Base-by-base conservation (phyloP, 331 rosid genomes). In the Cydonia oblonga region DNA sequence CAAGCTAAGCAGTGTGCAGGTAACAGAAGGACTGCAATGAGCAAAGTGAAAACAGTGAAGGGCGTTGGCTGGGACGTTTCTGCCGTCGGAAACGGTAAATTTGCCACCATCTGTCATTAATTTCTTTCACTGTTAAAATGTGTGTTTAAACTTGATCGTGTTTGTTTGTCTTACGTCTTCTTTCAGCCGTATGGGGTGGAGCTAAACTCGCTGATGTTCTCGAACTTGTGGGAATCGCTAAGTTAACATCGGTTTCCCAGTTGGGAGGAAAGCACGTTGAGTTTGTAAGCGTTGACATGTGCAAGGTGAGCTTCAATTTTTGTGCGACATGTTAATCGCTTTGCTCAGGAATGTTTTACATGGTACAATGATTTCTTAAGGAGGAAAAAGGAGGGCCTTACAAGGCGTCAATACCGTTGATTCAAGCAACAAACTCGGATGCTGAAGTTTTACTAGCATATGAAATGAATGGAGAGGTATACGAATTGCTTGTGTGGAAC, bases 51-150 rank as follows among this genome's bases (percentile, higher is more conserved):
- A 86, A 74, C 79, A 23, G 96, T 93, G 71, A 89, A 75, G 80
- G 95, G 98, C 40, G 98, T 93, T 69, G 98, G 98, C 56, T 89
- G 98, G 97, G 97, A 81, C 74, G 90, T 93, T 73, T 89, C 97
- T 52, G 97, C 98, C 66, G 64, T 87, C 67, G 97, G 98, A 86
- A 93, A 87, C 70, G 98, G 97, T 93, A 70, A 66, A 30, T 2
- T 28, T 69, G 62, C 61, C 68, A 29, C 66, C 0, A 23, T 56
- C 22, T 19, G 25, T 29, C 42, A 16, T 63, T 29, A 30, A 11
- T 69, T 19, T 52, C 14, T 0, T n/a, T 52, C 63, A 52, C 19
- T 3, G 30, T 28, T 53, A 30, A 6, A 29, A n/a, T 63, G 24
- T 13, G 46, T 63, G 8, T 20, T 9, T 12, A 52, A 22, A 19